These are phyloP conservation scores for Yamadazyma siamensis DNA, from an alignment of 1,139 yeast genomes.

Conservation along the genomic window DNA sequence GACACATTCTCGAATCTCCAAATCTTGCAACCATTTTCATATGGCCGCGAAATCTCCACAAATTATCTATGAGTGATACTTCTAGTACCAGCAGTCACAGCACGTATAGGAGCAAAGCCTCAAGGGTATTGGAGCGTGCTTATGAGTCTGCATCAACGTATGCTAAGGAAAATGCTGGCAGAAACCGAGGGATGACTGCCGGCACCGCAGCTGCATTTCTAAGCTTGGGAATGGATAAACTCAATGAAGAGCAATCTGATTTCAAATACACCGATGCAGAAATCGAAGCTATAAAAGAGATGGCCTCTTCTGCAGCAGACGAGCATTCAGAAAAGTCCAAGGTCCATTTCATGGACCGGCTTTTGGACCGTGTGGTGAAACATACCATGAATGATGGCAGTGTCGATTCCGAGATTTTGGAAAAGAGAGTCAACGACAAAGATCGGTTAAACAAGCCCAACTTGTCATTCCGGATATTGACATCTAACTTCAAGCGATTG, in stretches of 20 bases:
- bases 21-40: slow-evolving; percentile 7
- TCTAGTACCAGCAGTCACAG: slow-evolving; percentile 2
- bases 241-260: slow-evolving; percentile 8
- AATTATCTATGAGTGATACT: no score
- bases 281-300: slow-evolving; percentile 14
- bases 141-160: slow-evolving; percentile 16
- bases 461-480: slow-evolving; percentile 47
- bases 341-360: slow-evolving; percentile 53
- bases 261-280: slow-evolving; percentile 12
- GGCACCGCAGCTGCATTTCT: slow-evolving; percentile 57
- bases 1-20: no score
- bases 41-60: slow-evolving; percentile 6
- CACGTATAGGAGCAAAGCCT: slow-evolving; percentile 8
- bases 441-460: slow-evolving; percentile 43
- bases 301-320: slow-evolving; percentile 15
- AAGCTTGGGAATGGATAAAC: slow-evolving; percentile 50
- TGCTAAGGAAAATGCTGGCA: slow-evolving; percentile 30
- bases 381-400: slow-evolving; percentile 26
- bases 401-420: slow-evolving; percentile 45
- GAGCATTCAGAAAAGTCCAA: slow-evolving; percentile 1
- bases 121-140: slow-evolving; percentile 10
- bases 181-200: slow-evolving; percentile 50
- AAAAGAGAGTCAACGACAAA: slow-evolving; percentile 42
- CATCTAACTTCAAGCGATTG: slow-evolving; percentile 49
- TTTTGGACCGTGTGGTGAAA: slow-evolving; percentile 49